Percentiles rank a stretch among this genome's conserved stretches.
phyloP scores from a whole-genome alignment of 805 yeast species.

The Ogataea paradorogensis region DNA sequence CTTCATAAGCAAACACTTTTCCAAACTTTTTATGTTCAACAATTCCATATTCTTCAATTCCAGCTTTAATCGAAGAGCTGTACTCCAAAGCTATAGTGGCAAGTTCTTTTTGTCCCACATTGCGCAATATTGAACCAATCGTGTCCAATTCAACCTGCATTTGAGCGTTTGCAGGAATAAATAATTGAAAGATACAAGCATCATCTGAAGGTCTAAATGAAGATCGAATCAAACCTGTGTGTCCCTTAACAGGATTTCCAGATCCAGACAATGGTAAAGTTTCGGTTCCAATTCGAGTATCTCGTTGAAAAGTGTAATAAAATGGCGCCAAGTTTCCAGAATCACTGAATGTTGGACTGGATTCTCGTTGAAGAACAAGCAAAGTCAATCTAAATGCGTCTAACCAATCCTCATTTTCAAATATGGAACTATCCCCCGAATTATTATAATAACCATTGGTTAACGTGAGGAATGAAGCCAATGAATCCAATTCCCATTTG shows the following conservation, averaged over 20 bases:
- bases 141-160: constrained; percentile 59
- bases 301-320: constrained; percentile 66
- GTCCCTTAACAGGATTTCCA: constrained; percentile 77
- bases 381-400: constrained; percentile 53
- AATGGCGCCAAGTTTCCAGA: constrained; percentile 47
- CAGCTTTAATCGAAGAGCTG: constrained; percentile 45
- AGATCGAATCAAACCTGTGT: constrained; percentile 71
- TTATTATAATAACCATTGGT: constrained; percentile 65
- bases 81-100: constrained; percentile 32
- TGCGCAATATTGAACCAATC: constrained; percentile 27
- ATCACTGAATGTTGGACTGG: constrained; percentile 56
- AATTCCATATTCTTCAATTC: constrained; percentile 62
- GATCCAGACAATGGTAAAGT: constrained; percentile 75
- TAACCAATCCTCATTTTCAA: constrained; percentile 52
- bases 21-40: constrained; percentile 70
- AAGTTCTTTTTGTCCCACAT: constrained; percentile 16
- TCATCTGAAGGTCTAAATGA: constrained; percentile 91
- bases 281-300: constrained; percentile 75
- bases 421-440: constrained; percentile 48
- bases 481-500: constrained; percentile 82
- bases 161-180: constrained; percentile 85
- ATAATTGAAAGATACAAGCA: constrained; percentile 74
- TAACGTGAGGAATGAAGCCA: constrained; percentile 77
- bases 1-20: constrained; percentile 79
- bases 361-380: constrained; percentile 55